Conservation (phyloP, 1,284 basidiomycete species). For the Sporisorium scitamineum region DNA sequence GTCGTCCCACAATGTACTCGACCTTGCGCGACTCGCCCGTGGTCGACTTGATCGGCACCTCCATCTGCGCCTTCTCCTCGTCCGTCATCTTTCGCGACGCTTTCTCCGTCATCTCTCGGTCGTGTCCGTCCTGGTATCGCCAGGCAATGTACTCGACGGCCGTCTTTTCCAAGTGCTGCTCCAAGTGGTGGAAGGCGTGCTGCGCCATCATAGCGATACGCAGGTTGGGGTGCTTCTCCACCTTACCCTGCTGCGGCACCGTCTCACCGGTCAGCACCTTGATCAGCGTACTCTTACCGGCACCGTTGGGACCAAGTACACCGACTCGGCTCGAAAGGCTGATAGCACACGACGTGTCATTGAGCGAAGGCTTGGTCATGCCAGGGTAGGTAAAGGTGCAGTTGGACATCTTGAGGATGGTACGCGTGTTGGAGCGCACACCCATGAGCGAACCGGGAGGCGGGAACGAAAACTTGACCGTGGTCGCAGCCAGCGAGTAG, state of each 20-base stretch:
- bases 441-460: slow-evolving; percentile 96
- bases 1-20: slow-evolving; percentile 90
- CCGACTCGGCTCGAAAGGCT: slow-evolving; percentile 77
- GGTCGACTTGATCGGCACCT: slow-evolving; percentile 89
- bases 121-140: slow-evolving; percentile 99
- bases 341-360: slow-evolving; percentile 90
- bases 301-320: slow-evolving; percentile 69
- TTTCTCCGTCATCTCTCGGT: slow-evolving; percentile 94
- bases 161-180: slow-evolving; percentile 69
- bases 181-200: slow-evolving; percentile 73
- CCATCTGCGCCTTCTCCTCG: slow-evolving; percentile 85
- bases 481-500: slow-evolving; percentile 94
- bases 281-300: slow-evolving; percentile 83
- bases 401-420: slow-evolving; percentile 91
- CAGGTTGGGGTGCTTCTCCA: slow-evolving; percentile 94
- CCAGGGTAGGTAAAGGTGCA: slow-evolving; percentile 97
- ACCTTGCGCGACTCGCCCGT: slow-evolving; percentile 92
- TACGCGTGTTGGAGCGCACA: slow-evolving; percentile 93
- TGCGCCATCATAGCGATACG: slow-evolving; percentile 98
- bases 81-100: slow-evolving; percentile 85
- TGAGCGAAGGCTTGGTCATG: slow-evolving; percentile 82
- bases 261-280: slow-evolving; percentile 97
- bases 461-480: slow-evolving; percentile 96
- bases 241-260: slow-evolving; percentile 88
- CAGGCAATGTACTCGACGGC: slow-evolving; percentile 76